Base-by-base conservation (phyloP, 352 stramenopile species). In the Globisporangium uncinulatum region DNA sequence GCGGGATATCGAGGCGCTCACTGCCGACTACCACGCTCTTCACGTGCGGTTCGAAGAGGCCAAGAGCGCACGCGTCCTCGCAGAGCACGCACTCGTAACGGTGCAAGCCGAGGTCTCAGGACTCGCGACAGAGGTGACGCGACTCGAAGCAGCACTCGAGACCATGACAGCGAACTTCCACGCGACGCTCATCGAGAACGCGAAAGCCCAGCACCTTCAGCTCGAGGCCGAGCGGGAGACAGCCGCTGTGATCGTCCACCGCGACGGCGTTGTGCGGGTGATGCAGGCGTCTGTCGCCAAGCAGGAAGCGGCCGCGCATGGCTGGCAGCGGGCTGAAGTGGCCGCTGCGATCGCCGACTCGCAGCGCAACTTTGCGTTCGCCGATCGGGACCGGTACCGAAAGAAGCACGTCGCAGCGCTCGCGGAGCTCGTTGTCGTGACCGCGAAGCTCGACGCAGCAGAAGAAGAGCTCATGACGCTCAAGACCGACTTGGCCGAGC, bases 291-390 rank as follows among this genome's bases (percentile, higher is more conserved):
- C 68, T 1, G 65, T 88, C 4, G 49, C n/a, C 17, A 71, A 80
- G 24, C 76, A 87, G 21, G 62, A 80, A 34, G 54, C 70, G 17
- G 56, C 64, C 0, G 66, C 74, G 0, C 52, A 73, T 50, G 69
- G 71, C 32, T 91, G 81, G 81, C 76, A 84, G 21, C 66, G 68
- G 5, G 78, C 81, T 1, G 81, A 91, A 53, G 55, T 69, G 0
- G 76, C 81, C 0, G 78, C 78, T 1, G 69, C 79, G 0, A 80
- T 89, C 1, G 67, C 78, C 3, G 80, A 91, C 29, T 87, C 78
- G 9, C 76, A 87, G 54, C 76, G 80, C 46, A 91, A 86, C 52
- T 80, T 85, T 32, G 73, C 74, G 29, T 75, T 87, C 7, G 69
- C 54, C 5, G 76, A 89, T 48, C 78, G 78, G 3, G 76, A 89